Evolutionary conservation across 2,329 filamentous ascomycete species (phyloP).

Genomic region (Aureobasidium sp.): DNA sequence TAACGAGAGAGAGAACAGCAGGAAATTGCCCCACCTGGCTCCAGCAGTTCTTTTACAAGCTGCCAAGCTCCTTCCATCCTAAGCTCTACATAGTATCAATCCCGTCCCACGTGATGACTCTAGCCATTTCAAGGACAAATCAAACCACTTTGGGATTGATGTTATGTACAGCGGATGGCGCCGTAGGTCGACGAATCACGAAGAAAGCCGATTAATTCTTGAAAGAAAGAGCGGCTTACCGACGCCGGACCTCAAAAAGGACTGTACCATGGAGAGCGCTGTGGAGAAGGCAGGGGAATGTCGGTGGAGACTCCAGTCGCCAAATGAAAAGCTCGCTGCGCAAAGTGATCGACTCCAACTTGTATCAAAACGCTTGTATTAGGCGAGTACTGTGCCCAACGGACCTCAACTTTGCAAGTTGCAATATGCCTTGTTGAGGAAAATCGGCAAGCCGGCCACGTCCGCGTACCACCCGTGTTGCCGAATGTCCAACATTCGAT

Average conservation of each 20-base stretch:
- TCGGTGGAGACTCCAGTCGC: slow-evolving; percentile 4
- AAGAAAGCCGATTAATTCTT: too few species aligned
- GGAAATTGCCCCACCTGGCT: background rate
- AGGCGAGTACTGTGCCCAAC: background rate
- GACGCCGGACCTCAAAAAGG: too few species aligned
- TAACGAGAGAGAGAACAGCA: background rate
- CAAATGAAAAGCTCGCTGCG: background rate
- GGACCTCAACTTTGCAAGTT: background rate
- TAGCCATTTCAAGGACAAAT: too few species aligned
- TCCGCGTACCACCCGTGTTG: too few species aligned
- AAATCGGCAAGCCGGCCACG: background rate
- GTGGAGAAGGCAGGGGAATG: background rate
- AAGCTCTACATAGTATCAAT: too few species aligned
- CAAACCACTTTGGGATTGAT: too few species aligned
- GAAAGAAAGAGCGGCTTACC: too few species aligned
- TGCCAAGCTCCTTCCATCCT: too few species aligned
- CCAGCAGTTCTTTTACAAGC: too few species aligned
- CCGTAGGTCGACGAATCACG: too few species aligned
- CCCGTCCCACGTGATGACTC: too few species aligned
- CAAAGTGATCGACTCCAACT: background rate
- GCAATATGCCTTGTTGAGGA: background rate
- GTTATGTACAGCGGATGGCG: too few species aligned
- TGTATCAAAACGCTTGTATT: slow-evolving; percentile 7
- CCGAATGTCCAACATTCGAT: background rate
- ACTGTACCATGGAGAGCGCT: background rate